Evolutionary conservation across 2,329 filamentous ascomycete genomes (phyloP), one percentile per base, ranked within the genome.

Genomic region (Claviceps sp.): DNA sequence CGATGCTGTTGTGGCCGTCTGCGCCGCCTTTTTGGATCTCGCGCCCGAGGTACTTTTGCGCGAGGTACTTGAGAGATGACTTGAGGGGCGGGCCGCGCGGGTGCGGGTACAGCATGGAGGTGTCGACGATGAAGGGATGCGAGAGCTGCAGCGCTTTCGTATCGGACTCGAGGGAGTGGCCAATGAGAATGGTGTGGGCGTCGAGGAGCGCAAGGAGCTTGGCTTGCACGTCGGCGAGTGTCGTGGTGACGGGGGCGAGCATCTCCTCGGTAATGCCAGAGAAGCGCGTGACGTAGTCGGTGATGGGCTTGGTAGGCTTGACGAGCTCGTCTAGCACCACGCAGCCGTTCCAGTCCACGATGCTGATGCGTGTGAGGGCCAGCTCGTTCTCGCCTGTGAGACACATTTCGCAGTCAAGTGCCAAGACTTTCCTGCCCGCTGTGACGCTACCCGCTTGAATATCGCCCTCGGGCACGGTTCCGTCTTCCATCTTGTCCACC

Each of bases 331-430:
- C 93, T 50, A 97, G 70, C 16, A 95, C 74, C 10, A 87, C 78
- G 38, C 81, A 79, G 48, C 90, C 90, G 59, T 89, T 81, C 91
- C 93, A 98, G 55, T 82, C 74, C 7, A 98, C 73, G 41, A 97
- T 68, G 64, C 89, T 96, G 64, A 97, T 85, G 52, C 93, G 82
- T 1, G 93, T 94, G 44, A 98, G 80, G 39, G 90, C 88, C 56
- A 85, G 88, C 57, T 87, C 80, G 47, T 82, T 82, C 55, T 85
- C 81, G 54, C 84, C 86, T 2, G 89, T 94, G 70, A 89, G 83
- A 65, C 90, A 95, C 93, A 98, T 98, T 68, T 98, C 93, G 68
- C 93, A 98, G 65, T 98, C 93, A 51, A 98, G 74, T 1, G 89
- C 85, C 48, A 94, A 72, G 11, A 96, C 72, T 40, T 84, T 78